Evolutionary conservation across 495 filamentous ascomycete genomes (phyloP).

Genomic region (Penicillium longicatenatum): DNA sequence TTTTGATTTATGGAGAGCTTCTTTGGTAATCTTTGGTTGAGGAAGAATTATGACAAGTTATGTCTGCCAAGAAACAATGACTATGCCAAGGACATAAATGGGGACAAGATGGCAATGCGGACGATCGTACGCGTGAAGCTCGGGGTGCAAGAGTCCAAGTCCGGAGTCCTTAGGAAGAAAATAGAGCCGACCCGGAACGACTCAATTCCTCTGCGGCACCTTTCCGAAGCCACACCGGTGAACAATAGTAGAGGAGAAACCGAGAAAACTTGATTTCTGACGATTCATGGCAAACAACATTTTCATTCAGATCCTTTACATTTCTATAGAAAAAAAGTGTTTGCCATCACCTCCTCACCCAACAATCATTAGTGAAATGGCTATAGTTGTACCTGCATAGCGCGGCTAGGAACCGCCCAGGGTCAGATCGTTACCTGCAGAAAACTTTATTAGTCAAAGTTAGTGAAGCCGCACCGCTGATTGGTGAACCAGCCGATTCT

Average conservation of each 20-base stretch:
- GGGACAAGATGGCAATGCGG: not conserved
- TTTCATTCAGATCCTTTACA: too few relatives aligned
- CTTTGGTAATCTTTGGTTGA: not conserved
- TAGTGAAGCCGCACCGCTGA: not conserved
- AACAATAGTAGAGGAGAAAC: not conserved
- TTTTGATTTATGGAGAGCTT: not conserved
- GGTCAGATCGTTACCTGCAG: not conserved
- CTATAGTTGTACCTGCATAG: not conserved
- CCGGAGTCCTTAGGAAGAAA: not conserved
- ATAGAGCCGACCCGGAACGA: not conserved
- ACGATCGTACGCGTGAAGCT: not conserved
- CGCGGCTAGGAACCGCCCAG: not conserved
- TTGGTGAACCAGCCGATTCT: constrained; percentile 17
- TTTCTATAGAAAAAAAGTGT: not conserved
- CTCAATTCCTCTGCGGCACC: not conserved
- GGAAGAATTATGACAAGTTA: not conserved
- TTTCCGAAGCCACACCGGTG: not conserved
- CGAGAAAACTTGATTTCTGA: not conserved
- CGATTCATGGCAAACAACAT: not conserved
- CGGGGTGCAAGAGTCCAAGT: not conserved
- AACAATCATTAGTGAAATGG: not conserved
- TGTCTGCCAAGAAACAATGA: too few relatives aligned
- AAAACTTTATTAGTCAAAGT: constrained; percentile 10
- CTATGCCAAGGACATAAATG: not conserved
- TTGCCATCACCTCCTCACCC: not conserved